These are phyloP conservation scores for Helicocarpus griseus DNA, from an alignment of 2,329 filamentous ascomycete genomes.

Conservation along the genomic window DNA sequence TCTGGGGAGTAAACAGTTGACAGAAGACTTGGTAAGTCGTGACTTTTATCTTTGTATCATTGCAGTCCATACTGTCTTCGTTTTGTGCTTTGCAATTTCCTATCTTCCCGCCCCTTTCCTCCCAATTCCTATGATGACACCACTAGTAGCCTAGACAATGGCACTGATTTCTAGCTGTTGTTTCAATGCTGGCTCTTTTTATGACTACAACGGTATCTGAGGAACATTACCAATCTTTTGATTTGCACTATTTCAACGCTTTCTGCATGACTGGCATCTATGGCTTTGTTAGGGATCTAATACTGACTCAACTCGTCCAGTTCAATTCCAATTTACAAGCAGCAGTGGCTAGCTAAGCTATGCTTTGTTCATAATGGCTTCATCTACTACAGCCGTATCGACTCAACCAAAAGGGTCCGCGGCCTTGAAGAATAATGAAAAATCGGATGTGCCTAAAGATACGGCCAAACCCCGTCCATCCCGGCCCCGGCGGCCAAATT, in stretches of 20 bases:
- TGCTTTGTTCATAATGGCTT: constrained; percentile 21
- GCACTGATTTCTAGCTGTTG: constrained; percentile 44
- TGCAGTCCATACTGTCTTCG: neutral
- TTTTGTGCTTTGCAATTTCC: constrained; percentile 11
- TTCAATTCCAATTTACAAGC: neutral
- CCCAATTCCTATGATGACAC: constrained; percentile 37
- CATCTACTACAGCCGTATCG: constrained; percentile 13
- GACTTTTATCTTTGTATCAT: constrained; percentile 8
- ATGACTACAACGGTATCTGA: constrained; percentile 99
- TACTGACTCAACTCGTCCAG: neutral
- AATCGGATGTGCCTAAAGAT: constrained; percentile 8
- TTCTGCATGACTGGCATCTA: neutral
- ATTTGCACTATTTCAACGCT: neutral
- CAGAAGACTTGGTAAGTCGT: neutral
- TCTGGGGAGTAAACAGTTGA: constrained; percentile 13
- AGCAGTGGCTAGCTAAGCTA: constrained; percentile 5
- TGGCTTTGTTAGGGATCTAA: neutral
- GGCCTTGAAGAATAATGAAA: constrained; percentile 11
- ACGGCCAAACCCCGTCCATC: constrained; percentile 16
- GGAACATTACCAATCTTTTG: constrained; percentile 28
- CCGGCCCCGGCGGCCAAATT: constrained; percentile 41
- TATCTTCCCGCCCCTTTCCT: constrained; percentile 11
- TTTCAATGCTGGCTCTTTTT: constrained; percentile 46
- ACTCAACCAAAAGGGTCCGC: constrained; percentile 11
- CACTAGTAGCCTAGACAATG: constrained; percentile 36